Evolutionary conservation across 371 early-diverging fungal genomes (phyloP), one percentile per base, ranked within the genome.

Genomic region (Mucor lusitanicus): DNA sequence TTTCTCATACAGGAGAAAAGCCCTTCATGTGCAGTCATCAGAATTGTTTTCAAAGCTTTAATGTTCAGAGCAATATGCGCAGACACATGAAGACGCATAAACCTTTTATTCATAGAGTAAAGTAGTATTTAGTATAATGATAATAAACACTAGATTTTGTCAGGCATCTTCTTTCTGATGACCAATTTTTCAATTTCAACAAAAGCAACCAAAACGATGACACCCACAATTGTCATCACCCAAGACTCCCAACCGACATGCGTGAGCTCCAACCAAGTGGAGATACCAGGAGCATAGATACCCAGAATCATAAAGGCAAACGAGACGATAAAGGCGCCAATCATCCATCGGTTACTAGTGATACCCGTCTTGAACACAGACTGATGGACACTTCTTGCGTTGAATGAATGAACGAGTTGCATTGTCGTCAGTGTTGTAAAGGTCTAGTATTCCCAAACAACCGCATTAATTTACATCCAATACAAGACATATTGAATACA

Each of bases 351-450:
- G 77, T 96, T 96, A 19, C 85, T 84, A 7, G 80, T 65, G 13
- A 96, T 64, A 11, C 91, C 92, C 2, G 87, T 91, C 21, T 63
- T 75, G 75, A 96, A 91, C 19, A 95, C 67, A 40, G 91, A 90
- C 13, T 79, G 72, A 23, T 80, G 78, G 33, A 94, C 81, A 42
- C 91, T 90, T 39, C 93, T 78, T 9, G 93, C 92, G 30, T 92
- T 72, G 74, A 96, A 95, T 2, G 88, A 85, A 65, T 95, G 95
- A 23, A 87, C 75, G 6, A 96, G 78, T 77, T 96, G 96, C 68
- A 95, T 75, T 1, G 88, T 83, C 8, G 92, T 94, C 59, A 96
- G 77, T 21, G 87, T 80, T 25, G 87, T 77, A 78, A 94, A 96
- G 6, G 95, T 88, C 54, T 92, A 74, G 1, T 27, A 30, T 30